Conservation (phyloP, 352 stramenopile genomes). For the Saprolegnia parasitica region DNA sequence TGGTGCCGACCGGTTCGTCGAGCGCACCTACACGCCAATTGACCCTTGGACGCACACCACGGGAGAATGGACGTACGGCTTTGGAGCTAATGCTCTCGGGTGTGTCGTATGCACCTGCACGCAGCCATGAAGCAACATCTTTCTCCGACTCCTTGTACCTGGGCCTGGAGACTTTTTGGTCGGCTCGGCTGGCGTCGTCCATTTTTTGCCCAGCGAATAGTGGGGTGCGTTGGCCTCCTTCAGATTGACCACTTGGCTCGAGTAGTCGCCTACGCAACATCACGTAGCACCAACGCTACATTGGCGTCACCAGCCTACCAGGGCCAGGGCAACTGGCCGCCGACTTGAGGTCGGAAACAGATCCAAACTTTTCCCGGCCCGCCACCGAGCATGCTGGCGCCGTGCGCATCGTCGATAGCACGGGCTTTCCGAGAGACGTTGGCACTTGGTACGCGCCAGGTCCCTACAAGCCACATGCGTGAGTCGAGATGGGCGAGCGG, state of each 20-base stretch:
- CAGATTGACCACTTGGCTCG: conserved; percentile 54
- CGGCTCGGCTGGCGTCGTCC: conserved; percentile 35
- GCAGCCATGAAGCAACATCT: not conserved
- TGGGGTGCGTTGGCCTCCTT: conserved; percentile 55
- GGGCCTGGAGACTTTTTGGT: conserved; percentile 56
- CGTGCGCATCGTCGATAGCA: conserved; percentile 55
- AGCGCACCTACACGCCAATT: conserved; percentile 37
- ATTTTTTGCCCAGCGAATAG: conserved; percentile 76
- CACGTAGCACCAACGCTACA: not conserved
- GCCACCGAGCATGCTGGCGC: conserved; percentile 63
- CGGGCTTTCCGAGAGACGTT: conserved; percentile 62
- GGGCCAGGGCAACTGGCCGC: conserved; percentile 49
- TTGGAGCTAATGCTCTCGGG: conserved; percentile 45
- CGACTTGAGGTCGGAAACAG: conserved; percentile 46
- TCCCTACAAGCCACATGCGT: conserved; percentile 30
- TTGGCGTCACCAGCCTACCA: not conserved
- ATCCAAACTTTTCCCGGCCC: conserved; percentile 75
- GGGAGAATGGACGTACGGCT: conserved; percentile 1
- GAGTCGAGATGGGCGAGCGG: not conserved
- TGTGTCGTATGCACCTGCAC: conserved; percentile 49
- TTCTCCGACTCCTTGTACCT: not conserved
- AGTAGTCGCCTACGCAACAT: conserved; percentile 47
- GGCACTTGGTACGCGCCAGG: conserved; percentile 63
- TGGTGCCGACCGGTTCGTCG: conserved; percentile 60
- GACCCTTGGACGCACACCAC: not conserved